Percentiles rank a stretch among this genome's conserved stretches.
Evolutionary conservation across 495 filamentous ascomycete genomes (phyloP).

Genomic region (Penicillium flavigenum): DNA sequence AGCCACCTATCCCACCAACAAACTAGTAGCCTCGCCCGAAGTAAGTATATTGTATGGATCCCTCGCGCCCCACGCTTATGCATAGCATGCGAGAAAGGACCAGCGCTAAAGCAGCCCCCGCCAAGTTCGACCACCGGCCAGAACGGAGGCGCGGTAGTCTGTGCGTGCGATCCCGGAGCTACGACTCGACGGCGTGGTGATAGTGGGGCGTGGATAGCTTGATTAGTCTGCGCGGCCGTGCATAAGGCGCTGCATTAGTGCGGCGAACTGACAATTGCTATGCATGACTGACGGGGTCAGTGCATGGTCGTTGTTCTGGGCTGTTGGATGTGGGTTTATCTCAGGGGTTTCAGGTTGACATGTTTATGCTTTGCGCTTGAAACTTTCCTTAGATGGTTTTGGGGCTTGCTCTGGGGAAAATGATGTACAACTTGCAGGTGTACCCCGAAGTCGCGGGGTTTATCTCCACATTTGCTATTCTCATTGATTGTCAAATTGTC

Average conservation of each 20-base stretch:
- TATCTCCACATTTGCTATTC: slow-evolving; percentile 2
- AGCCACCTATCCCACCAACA: not conserved
- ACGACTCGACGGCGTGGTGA: slow-evolving; percentile 21
- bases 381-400: not conserved
- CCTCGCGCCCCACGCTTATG: slow-evolving; percentile 15
- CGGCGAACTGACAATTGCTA: slow-evolving; percentile 31
- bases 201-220: slow-evolving; percentile 22
- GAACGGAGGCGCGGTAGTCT: slow-evolving; percentile 29
- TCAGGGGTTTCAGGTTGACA: slow-evolving; percentile 18
- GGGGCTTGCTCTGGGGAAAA: slow-evolving; percentile 9
- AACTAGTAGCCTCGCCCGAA: not conserved
- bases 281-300: slow-evolving; percentile 24
- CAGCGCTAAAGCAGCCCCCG: slow-evolving; percentile 9
- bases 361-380: not conserved
- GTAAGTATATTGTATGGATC: not conserved
- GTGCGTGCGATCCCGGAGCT: slow-evolving; percentile 24
- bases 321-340: slow-evolving; percentile 1
- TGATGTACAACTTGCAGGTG: slow-evolving; percentile 17
- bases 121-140: slow-evolving; percentile 21
- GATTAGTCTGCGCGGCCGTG: slow-evolving; percentile 19
- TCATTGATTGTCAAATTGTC: not conserved
- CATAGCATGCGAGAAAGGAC: slow-evolving; percentile 5
- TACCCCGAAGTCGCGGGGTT: slow-evolving; percentile 12
- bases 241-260: slow-evolving; percentile 29
- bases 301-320: slow-evolving; percentile 22